Evolutionary conservation across 73 alveolate species (phyloP).

Genomic region (Urostyla sp.): DNA sequence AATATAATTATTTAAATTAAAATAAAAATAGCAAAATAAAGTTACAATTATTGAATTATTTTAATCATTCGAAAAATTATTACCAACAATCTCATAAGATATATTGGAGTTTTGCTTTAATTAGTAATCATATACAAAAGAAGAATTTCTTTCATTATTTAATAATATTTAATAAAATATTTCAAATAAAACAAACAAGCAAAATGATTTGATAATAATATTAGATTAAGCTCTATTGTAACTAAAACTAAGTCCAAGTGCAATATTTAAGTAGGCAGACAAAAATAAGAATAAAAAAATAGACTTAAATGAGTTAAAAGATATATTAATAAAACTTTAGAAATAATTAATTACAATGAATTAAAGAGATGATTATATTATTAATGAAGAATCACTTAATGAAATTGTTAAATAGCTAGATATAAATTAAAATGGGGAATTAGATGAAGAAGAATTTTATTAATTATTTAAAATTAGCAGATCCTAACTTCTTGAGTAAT

Average conservation of each 20-base stretch:
- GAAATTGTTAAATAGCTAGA: conserved; percentile 1
- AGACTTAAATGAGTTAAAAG: conserved; percentile 3
- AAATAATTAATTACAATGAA: neutral
- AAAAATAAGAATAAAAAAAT: neutral
- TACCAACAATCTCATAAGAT: no score
- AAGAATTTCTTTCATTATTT: no score
- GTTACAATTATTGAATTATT: no score
- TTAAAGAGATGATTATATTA: neutral
- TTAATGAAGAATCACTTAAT: conserved; percentile 12
- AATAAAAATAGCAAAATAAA: no score
- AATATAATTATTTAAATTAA: no score
- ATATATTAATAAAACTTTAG: neutral
- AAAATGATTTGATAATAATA: neutral
- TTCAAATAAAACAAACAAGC: no score
- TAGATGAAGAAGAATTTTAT: conserved; percentile 21
- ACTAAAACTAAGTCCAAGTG: conserved; percentile 20
- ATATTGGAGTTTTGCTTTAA: no score
- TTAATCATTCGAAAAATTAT: no score
- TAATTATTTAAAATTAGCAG: neutral
- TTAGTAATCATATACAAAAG: no score
- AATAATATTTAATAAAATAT: no score
- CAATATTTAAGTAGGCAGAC: conserved; percentile 4
- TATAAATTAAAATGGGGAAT: conserved; percentile 27
- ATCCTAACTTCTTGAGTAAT: no score
- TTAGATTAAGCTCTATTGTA: conserved; percentile 23